Evolutionary conservation across 768 basidiomycete genomes (phyloP).

Genomic region (Leccinum variicolor): DNA sequence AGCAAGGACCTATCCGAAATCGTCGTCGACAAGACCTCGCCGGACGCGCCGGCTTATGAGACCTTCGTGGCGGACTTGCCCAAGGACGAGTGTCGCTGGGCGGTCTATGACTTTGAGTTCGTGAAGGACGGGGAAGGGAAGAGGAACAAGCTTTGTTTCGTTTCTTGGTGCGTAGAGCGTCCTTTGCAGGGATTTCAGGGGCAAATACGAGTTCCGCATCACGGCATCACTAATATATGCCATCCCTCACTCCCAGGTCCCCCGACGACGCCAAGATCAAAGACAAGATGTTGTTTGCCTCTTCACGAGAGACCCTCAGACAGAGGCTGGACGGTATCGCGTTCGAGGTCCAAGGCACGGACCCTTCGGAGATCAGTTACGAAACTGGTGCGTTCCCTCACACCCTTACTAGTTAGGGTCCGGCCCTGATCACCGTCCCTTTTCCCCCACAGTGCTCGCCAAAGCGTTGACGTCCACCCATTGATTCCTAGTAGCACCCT

Average conservation of each 20-base stretch:
- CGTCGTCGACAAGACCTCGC: constrained; percentile 65
- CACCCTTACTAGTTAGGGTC: background rate
- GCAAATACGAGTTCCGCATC: background rate
- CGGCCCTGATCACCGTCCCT: background rate
- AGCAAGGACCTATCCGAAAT: constrained; percentile 65
- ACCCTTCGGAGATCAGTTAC: constrained; percentile 65
- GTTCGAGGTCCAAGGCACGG: constrained; percentile 85
- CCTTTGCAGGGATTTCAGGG: background rate
- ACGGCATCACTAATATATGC: background rate
- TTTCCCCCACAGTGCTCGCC: constrained; percentile 11
- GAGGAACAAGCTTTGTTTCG: constrained; percentile 84
- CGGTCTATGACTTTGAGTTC: constrained; percentile 90
- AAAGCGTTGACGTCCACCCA: constrained; percentile 17
- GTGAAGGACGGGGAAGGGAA: constrained; percentile 54
- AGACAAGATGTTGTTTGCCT: constrained; percentile 91
- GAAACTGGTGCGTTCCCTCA: constrained; percentile 52
- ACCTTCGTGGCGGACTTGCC: constrained; percentile 74
- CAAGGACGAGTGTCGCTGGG: constrained; percentile 75
- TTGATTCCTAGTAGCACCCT: constrained; percentile 6
- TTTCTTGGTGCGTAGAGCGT: constrained; percentile 67
- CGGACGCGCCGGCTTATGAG: constrained; percentile 50
- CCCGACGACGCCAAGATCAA: constrained; percentile 85
- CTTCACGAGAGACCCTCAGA: constrained; percentile 80
- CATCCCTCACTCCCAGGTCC: constrained; percentile 50
- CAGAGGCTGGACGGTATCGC: constrained; percentile 71